Evolutionary conservation across 345 rosid species (phyloP), one percentile per base, ranked within the genome.

Genomic region (Gossypium anomalum): DNA sequence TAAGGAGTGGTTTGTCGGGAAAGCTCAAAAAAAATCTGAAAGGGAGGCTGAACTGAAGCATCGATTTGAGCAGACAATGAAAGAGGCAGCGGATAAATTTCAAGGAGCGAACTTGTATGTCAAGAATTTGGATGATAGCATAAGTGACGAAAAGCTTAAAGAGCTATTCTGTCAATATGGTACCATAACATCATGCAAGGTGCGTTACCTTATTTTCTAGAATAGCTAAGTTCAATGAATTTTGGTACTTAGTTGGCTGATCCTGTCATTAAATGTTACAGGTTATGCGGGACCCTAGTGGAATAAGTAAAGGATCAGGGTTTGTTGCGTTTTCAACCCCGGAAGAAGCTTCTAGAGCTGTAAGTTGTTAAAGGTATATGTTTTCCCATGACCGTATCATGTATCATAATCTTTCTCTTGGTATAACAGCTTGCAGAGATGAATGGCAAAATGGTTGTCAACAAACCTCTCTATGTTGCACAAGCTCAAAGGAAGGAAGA

Each of bases 1-100:
- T 44, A 92, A 91, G 84, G 98, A 92, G 84, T 95, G 93, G 98
- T 95, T 79, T 82, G 99, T 93, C 51, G 99, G 99, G 51, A 93
- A 86, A 85, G 98, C 98, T 19, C 97, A 90, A 79, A 94, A 92
- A 76, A 94, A 90, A 78, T 86, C 84, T 17, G 98, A 95, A 77
- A 91, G 98, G 81, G 98, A 92, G 80, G 66, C 60, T 1, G 98
- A 92, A 77, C 80, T 95, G 70, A 95, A 88, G 66, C 78, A 67
- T 10, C 82, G 74, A 74, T 93, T 89, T 82, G 98, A 95, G 86
- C 99, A 93, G 84, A 87, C 80, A 70, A 82, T 87, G 79, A 95
- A 88, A 86, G 96, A 93, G 77, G 88, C 91, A 41, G 92, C 86
- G 0, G 99, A 95, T 38, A 93, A 92, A 80, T 82, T 83, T 78